These are phyloP conservation scores for Grigorovia humatica DNA, from an alignment of 805 yeast genomes.

Conservation along the genomic window DNA sequence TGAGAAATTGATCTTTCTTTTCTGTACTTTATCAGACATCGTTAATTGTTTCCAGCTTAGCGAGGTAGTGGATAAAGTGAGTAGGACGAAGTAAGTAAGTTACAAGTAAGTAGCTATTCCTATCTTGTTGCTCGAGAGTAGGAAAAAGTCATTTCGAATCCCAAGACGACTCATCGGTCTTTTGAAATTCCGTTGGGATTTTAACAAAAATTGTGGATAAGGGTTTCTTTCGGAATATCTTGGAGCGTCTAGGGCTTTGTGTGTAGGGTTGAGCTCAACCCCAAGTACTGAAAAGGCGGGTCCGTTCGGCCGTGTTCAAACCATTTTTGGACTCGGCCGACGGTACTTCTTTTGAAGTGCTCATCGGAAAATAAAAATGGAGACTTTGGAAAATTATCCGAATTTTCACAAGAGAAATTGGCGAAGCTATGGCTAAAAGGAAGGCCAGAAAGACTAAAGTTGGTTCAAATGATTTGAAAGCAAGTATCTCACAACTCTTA, in stretches of 20 bases:
- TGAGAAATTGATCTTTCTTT: slow-evolving; percentile 80
- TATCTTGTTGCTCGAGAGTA: background rate
- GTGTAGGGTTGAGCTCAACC: background rate
- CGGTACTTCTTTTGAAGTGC: no score
- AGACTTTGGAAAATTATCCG: background rate
- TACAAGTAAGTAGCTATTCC: background rate
- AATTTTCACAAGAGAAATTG: background rate
- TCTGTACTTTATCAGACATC: slow-evolving; percentile 28
- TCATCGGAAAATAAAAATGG: no score
- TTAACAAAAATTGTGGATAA: no score
- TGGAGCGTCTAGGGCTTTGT: no score
- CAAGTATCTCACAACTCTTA: background rate
- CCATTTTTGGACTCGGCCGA: no score
- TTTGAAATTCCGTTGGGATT: background rate
- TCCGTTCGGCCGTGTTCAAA: no score
- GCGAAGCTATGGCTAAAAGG: background rate
- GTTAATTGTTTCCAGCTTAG: background rate
- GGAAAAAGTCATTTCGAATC: background rate
- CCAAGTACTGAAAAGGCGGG: no score
- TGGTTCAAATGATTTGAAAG: background rate
- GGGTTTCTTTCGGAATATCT: no score
- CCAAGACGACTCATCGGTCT: background rate
- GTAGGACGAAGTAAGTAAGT: no score
- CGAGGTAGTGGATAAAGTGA: no score
- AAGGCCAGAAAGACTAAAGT: background rate